A percentile compares a stretch with the other conserved stretches of the same genome.
Conservation (phyloP, 1,284 basidiomycete genomes). For the Ustilago vetiveriae region DNA sequence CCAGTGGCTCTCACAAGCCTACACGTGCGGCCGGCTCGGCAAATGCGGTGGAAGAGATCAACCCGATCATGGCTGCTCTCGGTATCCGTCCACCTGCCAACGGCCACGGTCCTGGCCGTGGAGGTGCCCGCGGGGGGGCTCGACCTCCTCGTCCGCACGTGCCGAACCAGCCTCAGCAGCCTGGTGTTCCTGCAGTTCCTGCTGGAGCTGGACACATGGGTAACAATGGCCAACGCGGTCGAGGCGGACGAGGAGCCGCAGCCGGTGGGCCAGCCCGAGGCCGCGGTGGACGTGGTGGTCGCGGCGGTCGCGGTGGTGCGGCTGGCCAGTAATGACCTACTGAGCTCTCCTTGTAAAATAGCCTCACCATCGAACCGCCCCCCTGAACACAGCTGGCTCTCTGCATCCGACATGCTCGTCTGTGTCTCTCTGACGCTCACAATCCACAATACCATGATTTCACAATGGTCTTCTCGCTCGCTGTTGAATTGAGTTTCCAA, state of each 20-base stretch:
- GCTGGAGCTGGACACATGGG: constrained; percentile 1
- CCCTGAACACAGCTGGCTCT: too few relatives aligned
- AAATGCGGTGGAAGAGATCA: constrained; percentile 33
- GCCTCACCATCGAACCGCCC: too few relatives aligned
- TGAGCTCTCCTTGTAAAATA: too few relatives aligned
- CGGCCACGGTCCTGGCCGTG: constrained; percentile 13
- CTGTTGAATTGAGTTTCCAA: too few relatives aligned
- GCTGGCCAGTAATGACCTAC: constrained; percentile 12
- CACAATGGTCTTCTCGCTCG: too few relatives aligned
- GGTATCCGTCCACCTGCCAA: constrained; percentile 38
- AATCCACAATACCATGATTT: too few relatives aligned
- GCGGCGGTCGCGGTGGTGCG: constrained; percentile 15
- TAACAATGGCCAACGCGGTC: constrained; percentile 22
- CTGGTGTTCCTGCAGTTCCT: constrained; percentile 5
- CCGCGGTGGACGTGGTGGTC: constrained; percentile 5
- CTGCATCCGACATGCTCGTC: too few relatives aligned
- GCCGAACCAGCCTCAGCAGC: constrained; percentile 9
- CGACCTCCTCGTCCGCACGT: constrained; percentile 17
- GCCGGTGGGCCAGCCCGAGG: too few relatives aligned
- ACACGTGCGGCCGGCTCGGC: constrained; percentile 20
- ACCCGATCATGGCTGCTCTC: constrained; percentile 49
- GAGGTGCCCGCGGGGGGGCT: constrained; percentile 29
- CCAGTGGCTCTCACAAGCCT: constrained; percentile 44
- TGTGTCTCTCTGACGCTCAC: too few relatives aligned
- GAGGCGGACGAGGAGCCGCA: constrained; percentile 34